These are phyloP conservation scores for Blastomyces percursus DNA, from an alignment of 2,329 filamentous ascomycete species.

Conservation along the genomic window DNA sequence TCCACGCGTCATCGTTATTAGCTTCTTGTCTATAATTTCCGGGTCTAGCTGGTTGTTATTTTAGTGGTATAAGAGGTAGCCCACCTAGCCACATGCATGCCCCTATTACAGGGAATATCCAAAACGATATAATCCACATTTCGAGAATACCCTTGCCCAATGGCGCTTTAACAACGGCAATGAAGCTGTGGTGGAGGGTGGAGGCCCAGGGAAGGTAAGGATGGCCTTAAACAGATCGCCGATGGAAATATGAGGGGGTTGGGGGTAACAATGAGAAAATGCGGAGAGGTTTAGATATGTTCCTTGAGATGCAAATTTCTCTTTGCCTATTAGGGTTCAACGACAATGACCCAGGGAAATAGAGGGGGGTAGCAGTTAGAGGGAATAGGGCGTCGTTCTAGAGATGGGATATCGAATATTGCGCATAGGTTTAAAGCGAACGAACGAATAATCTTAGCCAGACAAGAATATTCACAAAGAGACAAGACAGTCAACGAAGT, in stretches of 20 bases:
- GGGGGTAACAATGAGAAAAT: background rate
- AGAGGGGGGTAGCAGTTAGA: too few species aligned
- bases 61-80: conserved; percentile 5
- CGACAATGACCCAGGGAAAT: too few species aligned
- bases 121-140: conserved; percentile 39
- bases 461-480: background rate
- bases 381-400: too few species aligned
- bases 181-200: background rate
- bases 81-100: conserved; percentile 45
- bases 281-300: background rate
- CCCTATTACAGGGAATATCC: conserved; percentile 50
- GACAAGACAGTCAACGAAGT: background rate
- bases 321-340: too few species aligned
- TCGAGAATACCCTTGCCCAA: background rate
- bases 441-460: background rate
- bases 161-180: background rate
- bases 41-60: background rate
- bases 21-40: background rate
- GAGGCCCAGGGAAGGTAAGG: background rate
- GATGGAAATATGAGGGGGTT: background rate
- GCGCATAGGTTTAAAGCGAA: background rate
- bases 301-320: background rate
- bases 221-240: background rate
- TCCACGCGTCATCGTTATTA: background rate
- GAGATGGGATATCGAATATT: background rate